Evolutionary conservation across 1,284 basidiomycete species (phyloP).

Genomic region (Sanghuangporus weigelae): DNA sequence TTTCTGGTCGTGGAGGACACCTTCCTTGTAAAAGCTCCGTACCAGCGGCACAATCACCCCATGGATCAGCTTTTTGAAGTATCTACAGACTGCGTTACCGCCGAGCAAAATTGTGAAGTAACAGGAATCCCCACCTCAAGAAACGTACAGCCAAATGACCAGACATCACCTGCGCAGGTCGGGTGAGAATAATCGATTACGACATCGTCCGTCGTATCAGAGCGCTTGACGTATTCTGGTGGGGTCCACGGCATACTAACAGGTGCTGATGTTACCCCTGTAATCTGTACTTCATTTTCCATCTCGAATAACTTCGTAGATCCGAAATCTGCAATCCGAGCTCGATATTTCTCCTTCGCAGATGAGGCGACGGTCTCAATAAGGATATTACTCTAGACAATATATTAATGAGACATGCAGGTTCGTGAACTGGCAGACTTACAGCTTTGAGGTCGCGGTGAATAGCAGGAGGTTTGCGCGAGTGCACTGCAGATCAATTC

Average conservation of each 20-base stretch:
- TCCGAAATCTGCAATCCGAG: not conserved
- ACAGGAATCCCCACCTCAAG: not conserved
- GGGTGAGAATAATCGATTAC: not conserved
- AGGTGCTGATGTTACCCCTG: not conserved
- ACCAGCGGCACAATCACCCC: not conserved
- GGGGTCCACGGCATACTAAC: not conserved
- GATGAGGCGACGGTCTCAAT: too few relatives aligned
- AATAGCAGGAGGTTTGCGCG: not conserved
- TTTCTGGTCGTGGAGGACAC: not conserved
- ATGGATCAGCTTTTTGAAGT: not conserved
- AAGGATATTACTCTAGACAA: not conserved
- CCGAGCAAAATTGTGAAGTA: not conserved
- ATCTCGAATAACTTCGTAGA: not conserved
- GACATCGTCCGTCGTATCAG: not conserved
- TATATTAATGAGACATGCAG: not conserved
- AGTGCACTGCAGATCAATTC: not conserved
- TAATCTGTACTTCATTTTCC: not conserved
- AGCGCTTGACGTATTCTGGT: not conserved
- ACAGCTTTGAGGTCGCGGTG: not conserved
- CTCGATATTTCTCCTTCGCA: not conserved
- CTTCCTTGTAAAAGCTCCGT: not conserved
- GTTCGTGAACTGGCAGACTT: not conserved
- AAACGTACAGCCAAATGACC: slow-evolving; percentile 5
- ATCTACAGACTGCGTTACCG: not conserved
- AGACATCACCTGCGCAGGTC: not conserved